Percentiles rank a stretch among this genome's conserved stretches.
Conservation (phyloP, 2,329 filamentous ascomycete genomes). For the Colletotrichum neosansevieriae region DNA sequence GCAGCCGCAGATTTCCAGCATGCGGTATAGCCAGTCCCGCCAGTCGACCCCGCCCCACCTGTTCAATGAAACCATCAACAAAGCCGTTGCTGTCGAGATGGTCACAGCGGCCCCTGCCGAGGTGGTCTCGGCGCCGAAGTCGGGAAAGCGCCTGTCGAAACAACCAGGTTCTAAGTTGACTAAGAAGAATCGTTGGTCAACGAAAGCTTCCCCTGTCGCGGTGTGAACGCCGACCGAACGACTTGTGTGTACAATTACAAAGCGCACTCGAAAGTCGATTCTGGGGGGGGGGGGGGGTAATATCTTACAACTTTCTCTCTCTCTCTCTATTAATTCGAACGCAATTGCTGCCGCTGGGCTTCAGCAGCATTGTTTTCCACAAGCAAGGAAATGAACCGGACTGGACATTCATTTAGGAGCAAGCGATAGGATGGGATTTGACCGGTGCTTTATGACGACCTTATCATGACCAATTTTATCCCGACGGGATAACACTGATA, state of each 20-base stretch:
- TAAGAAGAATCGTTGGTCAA: constrained; percentile 50
- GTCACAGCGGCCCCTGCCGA: constrained; percentile 18
- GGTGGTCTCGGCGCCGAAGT: constrained; percentile 30
- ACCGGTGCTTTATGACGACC: constrained; percentile 16
- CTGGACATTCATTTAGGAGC: constrained; percentile 19
- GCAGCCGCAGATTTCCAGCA: constrained; percentile 19
- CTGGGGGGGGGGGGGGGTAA: not conserved
- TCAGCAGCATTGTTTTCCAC: constrained; percentile 23
- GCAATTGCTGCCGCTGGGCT: constrained; percentile 24
- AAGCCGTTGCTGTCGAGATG: constrained; percentile 41
- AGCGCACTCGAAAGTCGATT: not conserved
- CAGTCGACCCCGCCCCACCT: constrained; percentile 40
- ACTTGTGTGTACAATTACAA: not conserved
- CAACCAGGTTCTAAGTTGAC: constrained; percentile 43
- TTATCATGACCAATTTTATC: constrained; percentile 33
- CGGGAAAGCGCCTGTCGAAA: constrained; percentile 49
- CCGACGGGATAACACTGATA: constrained; percentile 25
- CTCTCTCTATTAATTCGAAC: not conserved
- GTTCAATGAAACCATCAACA: constrained; percentile 31
- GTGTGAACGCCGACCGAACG: constrained; percentile 39
- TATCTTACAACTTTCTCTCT: not conserved
- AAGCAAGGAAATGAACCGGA: constrained; percentile 10
- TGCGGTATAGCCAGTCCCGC: constrained; percentile 21
- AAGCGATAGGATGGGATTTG: not conserved
- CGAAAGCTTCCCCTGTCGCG: constrained; percentile 45